Base-by-base conservation (phyloP, 2,329 filamentous ascomycete genomes). In the Xylariaceae sp. region DNA sequence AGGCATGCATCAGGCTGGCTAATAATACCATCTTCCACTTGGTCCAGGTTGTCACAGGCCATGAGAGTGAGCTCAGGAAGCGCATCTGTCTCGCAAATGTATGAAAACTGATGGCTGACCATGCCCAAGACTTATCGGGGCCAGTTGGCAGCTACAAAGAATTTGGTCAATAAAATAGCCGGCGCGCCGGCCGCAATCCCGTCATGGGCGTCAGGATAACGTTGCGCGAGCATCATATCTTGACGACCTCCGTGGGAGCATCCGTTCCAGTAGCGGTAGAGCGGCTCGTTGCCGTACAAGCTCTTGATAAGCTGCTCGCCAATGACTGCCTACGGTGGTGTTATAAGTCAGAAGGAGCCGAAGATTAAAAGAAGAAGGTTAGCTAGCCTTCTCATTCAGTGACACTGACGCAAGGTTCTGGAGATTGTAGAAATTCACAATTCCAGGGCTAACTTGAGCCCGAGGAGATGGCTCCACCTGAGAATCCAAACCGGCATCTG, bases 211-310 rank as follows among this genome's bases (percentile, higher is more conserved):
- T 72, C 65, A 0, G 77, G 76, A 47, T 73, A 78, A 7, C 67
- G 58, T 52, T 80, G 73, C 0, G 74, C 71, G 10, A 74, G 65
- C 53, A 74, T 73, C 20, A 78, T 61, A 6, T 76, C 78, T 57
- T 82, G 76, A 1, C 78, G 65, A 2, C 79, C 79, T 11, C 78
- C 71, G 25, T 71, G 66, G 11, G 70, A 73, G 55, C 71, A 76
- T 14, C 71, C 72, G 51, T 68, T 61, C 60, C 75, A 80, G 62
- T 80, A 79, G 16, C 76, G 74, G 56, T 70, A 77, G 56, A 47
- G 58, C 53, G 54, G 48, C 22, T 44, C 55, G 33, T 11, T 37
- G 14, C 55, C 58, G 54, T 70, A 77, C 42, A 74, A 68, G 27
- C 58, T 61, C 47, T 58, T 56, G 16, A 69, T 66, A 34, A 77